These are phyloP conservation scores for Eragrostis curvula DNA, from an alignment of 176 grass and related monocot species.

Conservation along the genomic window DNA sequence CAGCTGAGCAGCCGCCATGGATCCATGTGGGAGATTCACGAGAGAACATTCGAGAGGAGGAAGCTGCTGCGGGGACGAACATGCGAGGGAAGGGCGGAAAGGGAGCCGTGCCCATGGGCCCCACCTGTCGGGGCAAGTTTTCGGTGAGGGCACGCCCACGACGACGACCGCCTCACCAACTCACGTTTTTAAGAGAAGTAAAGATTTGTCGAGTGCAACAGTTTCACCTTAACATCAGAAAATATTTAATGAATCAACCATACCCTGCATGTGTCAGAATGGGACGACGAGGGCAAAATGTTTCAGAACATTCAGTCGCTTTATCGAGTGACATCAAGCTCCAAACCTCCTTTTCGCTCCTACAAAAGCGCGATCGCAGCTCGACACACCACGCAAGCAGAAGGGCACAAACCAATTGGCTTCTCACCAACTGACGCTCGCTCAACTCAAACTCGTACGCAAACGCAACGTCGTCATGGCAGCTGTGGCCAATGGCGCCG, in stretches of 20 bases:
- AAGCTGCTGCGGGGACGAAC: too few species aligned
- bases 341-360: background rate
- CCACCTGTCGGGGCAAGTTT: too few species aligned
- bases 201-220: background rate
- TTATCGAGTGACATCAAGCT: background rate
- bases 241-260: background rate
- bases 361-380: constrained; percentile 2
- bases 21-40: too few species aligned
- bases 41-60: too few species aligned
- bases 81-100: too few species aligned
- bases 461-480: constrained; percentile 23
- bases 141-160: too few species aligned
- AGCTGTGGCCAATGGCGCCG: background rate
- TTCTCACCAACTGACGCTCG: background rate
- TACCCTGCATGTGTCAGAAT: too few species aligned
- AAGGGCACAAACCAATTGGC: background rate
- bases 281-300: too few species aligned
- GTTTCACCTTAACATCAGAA: background rate
- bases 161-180: too few species aligned
- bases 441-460: background rate
- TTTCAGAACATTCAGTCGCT: background rate
- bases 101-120: too few species aligned
- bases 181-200: too few species aligned
- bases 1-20: too few species aligned
- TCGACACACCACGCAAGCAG: background rate